Evolutionary conservation across 371 early-diverging fungal species (phyloP), one percentile per base, ranked within the genome.

Genomic region (Circinella minor): DNA sequence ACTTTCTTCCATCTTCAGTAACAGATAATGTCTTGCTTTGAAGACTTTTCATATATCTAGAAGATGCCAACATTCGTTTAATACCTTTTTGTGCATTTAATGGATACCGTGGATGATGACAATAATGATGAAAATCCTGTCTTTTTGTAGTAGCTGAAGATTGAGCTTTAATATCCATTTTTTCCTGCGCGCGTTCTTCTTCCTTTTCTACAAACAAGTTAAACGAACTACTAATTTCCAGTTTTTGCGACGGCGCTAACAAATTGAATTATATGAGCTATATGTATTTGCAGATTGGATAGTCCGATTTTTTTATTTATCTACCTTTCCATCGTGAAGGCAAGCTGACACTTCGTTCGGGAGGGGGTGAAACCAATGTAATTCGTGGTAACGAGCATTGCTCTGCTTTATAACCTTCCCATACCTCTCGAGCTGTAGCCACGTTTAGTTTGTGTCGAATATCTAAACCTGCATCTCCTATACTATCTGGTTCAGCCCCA

Each of bases 381-480:
- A 57, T 27, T 27, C 57, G 57, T 13, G 63, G 63, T 11, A 61
- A 61, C 4, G 43, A 63, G 10, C 55, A 66, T 17, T 37, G 66
- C n/a, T 72, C 65, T 13, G 72, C 68, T 1, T 20, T 60, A 63
- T 61, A 77, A 5, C 72, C 65, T 68, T 74, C 66, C 49, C 70
- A 72, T 14, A 67, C 77, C 36, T 77, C 77, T 10, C 66, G 51
- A 4, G 77, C 74, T 0, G 77, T 74, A 36, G 77, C 66, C 4
- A 72, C 72, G 60, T 77, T 74, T 9, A 77, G 74, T 37, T 71
- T 69, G 7, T 71, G 71, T 27, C 74, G 67, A 38, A 78, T 78
- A 66, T 76, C 79, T 36, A 76, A 36, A 36, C 76, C 76, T 20
- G 76, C 79, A 51, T 78, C 69, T 3, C 76, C 74, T 39, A 76